Percentiles rank a stretch among this genome's conserved stretches.
phyloP scores from a whole-genome alignment of 2,329 filamentous ascomycete species.

The Trematosphaeria pertusa region DNA sequence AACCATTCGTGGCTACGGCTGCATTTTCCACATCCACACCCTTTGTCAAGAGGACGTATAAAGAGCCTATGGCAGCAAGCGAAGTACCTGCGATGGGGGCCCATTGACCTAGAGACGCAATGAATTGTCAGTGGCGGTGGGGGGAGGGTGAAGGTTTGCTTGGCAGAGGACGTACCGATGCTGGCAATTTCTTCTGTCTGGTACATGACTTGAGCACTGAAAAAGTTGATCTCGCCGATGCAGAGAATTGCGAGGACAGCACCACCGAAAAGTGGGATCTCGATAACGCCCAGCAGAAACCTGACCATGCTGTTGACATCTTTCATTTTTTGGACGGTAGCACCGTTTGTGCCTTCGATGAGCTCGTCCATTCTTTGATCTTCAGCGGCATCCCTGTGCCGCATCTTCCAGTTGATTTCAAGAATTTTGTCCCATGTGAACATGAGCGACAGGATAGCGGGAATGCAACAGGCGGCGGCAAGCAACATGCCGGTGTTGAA shows the following conservation, averaged over 20 bases:
- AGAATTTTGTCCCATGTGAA: constrained; percentile 71
- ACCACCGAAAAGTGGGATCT: constrained; percentile 65
- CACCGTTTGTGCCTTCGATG: constrained; percentile 63
- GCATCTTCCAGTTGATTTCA: constrained; percentile 65
- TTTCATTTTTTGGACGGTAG: constrained; percentile 60
- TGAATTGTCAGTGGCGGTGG: too few species aligned
- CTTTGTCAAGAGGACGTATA: constrained; percentile 60
- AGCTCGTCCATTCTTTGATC: constrained; percentile 45
- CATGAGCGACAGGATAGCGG: constrained; percentile 66
- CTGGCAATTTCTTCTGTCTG: constrained; percentile 69
- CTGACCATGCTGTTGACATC: constrained; percentile 47
- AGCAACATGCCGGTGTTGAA: constrained; percentile 68
- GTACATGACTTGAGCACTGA: constrained; percentile 61
- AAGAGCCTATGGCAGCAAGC: constrained; percentile 64
- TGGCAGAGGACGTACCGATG: too few species aligned
- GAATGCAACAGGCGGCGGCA: constrained; percentile 69
- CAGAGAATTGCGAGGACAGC: constrained; percentile 66
- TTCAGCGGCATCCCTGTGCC: constrained; percentile 44
- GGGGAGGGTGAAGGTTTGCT: too few species aligned
- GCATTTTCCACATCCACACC: constrained; percentile 29
- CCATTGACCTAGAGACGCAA: constrained; percentile 71
- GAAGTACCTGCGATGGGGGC: constrained; percentile 65
- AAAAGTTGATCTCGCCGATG: constrained; percentile 70
- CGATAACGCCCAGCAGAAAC: constrained; percentile 52
- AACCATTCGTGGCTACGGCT: constrained; percentile 14